A percentile compares a stretch with the other conserved stretches of the same genome.
Conservation (phyloP, 148 eudicot species). For the Pouteria glomerata region DNA sequence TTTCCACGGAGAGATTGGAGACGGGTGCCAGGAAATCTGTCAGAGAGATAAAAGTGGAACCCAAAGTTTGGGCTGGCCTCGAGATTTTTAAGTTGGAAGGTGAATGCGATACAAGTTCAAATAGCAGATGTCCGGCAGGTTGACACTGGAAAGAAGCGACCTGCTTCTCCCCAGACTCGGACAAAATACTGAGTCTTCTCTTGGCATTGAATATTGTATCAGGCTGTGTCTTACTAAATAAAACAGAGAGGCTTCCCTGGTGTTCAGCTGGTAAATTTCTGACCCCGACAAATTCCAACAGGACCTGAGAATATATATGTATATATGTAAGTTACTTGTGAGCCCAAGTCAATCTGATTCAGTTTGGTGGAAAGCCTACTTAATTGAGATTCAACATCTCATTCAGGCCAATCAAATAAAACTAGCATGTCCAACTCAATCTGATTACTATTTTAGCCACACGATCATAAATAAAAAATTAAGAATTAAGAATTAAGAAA, state of each 20-base stretch:
- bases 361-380: too few relatives aligned
- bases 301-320: too few relatives aligned
- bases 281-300: conserved; percentile 75
- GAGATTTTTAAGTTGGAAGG: conserved; percentile 35
- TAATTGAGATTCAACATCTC: not conserved
- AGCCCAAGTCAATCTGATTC: too few relatives aligned
- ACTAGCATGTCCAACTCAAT: not conserved
- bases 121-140: conserved; percentile 60
- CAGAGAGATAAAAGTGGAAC: conserved; percentile 59
- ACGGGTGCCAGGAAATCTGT: conserved; percentile 43
- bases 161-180: conserved; percentile 64
- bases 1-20: conserved; percentile 56
- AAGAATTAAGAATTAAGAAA: not conserved
- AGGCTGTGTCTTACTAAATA: conserved; percentile 73
- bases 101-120: conserved; percentile 48
- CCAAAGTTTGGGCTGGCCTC: conserved; percentile 47
- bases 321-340: too few relatives aligned
- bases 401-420: not conserved
- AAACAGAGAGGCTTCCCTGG: conserved; percentile 53
- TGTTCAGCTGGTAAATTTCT: conserved; percentile 62
- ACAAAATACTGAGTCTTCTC: conserved; percentile 53
- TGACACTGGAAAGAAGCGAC: conserved; percentile 83
- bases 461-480: not conserved
- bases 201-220: conserved; percentile 63
- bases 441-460: not conserved